Percentiles rank a stretch among this genome's conserved stretches.
Evolutionary conservation across 345 rosid genomes (phyloP).

Genomic region (Corchorus capsularis): DNA sequence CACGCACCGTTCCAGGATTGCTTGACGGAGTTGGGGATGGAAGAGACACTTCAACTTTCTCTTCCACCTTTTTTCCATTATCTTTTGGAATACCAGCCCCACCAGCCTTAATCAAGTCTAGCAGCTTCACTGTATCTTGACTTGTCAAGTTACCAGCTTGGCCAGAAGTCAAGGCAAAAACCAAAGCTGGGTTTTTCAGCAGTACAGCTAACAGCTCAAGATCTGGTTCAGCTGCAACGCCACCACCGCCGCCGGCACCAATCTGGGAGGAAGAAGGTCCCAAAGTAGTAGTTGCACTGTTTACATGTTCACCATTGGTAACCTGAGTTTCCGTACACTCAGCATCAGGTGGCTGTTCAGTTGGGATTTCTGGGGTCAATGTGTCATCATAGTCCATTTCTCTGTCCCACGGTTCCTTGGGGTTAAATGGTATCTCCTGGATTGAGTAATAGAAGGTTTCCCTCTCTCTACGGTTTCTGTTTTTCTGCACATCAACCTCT

Average conservation of each 20-base stretch:
- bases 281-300: constrained; percentile 33
- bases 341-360: constrained; percentile 78
- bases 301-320: constrained; percentile 40
- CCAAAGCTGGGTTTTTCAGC: constrained; percentile 87
- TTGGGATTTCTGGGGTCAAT: constrained; percentile 79
- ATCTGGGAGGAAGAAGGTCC: constrained; percentile 40
- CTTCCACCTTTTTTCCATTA: constrained; percentile 45
- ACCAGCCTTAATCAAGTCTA: constrained; percentile 68
- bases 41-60: constrained; percentile 84
- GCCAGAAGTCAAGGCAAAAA: constrained; percentile 90
- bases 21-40: constrained; percentile 92
- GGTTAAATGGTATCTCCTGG: constrained; percentile 72
- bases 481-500: constrained; percentile 82
- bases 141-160: constrained; percentile 59
- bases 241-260: constrained; percentile 24
- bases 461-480: constrained; percentile 78
- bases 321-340: constrained; percentile 56
- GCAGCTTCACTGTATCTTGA: constrained; percentile 79
- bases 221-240: constrained; percentile 61
- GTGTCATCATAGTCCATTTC: constrained; percentile 95
- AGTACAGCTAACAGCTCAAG: constrained; percentile 91
- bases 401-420: constrained; percentile 96
- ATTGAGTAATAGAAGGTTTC: constrained; percentile 60
- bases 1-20: constrained; percentile 96
- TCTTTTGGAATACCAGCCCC: constrained; percentile 43